Evolutionary conservation across 352 stramenopile species (phyloP).

Genomic region (Phytophthora multivora): DNA sequence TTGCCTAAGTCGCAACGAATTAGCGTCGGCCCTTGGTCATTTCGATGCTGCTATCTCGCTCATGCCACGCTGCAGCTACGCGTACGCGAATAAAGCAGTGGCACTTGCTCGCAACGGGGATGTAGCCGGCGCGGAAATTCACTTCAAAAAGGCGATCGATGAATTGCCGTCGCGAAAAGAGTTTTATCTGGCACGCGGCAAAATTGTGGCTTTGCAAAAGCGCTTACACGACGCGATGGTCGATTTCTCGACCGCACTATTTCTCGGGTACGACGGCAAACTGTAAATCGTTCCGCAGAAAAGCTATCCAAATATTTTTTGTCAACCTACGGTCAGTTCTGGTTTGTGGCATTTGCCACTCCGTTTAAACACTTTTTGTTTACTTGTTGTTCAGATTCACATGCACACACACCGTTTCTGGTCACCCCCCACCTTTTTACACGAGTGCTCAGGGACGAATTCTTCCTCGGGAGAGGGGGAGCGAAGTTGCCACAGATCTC

Average conservation of each 20-base stretch:
- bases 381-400: neutral
- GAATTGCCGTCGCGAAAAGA: conserved; percentile 67
- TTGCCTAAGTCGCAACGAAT: conserved; percentile 42
- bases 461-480: conserved; percentile 21
- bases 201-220: conserved; percentile 76
- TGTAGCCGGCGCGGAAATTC: conserved; percentile 42
- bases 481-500: conserved; percentile 28
- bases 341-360: too few species aligned
- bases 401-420: neutral
- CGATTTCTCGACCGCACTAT: conserved; percentile 75
- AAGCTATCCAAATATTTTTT: conserved; percentile 6
- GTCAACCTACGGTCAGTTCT: neutral
- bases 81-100: conserved; percentile 72
- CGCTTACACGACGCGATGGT: conserved; percentile 81
- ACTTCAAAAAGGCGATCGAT: conserved; percentile 75
- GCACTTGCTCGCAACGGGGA: conserved; percentile 45
- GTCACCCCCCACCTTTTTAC: neutral
- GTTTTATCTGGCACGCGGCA: conserved; percentile 70
- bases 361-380: too few species aligned
- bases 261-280: conserved; percentile 74
- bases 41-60: conserved; percentile 59
- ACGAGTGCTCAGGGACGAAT: conserved; percentile 18
- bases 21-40: conserved; percentile 39
- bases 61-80: conserved; percentile 67
- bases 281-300: conserved; percentile 40